Evolutionary conservation across 176 grass and related monocot species (phyloP), one percentile per base, ranked within the genome.

Genomic region (Paspalum notatum): DNA sequence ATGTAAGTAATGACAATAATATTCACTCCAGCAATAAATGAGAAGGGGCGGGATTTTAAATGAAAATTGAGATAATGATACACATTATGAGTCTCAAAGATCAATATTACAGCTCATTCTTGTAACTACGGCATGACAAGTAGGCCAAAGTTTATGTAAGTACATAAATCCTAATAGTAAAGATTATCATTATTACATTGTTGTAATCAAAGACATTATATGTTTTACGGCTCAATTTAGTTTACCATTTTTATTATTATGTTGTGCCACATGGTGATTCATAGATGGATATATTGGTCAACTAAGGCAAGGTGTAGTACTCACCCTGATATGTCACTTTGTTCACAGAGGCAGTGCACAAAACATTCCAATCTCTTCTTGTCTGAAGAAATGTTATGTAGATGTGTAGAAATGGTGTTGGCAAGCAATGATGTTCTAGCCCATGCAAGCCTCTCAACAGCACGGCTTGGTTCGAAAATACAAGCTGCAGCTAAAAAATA

Each of bases 381-480:
- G 2, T 77, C 69, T 3, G 14, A 48, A 2, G 26, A 55, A 43
- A 74, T 21, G 4, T 64, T 71, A 25, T 47, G 3, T 37, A 93
- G 74, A 27, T 88, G 82, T 7, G n/a, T 4, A 22, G 82, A 82
- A 50, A 88, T 77, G 11, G 82, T 54, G 13, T 88, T 68, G 11
- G 88, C 79, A 15, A 99, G 48, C 20, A 91, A 43, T 20, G 62
- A 79, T 12, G 85, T 86, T 17, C 66, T 89, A 10, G 75, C 86
- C 96, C 96, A 99, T 41, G 79, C 89, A 50, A 93, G 62, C 22
- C 96, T 25, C 57, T 95, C 90, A 2, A 17, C 40, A 20, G 84
- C 81, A 57, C 82, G 83, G 16, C 59, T 82, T 47, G 96, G 88
- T 78, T 99, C 92, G 32, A 91, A 99, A 71, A 95, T 85, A 56